Evolutionary conservation across 164 flowering plant species (phyloP).

Genomic region (Umbilicus rupestris): DNA sequence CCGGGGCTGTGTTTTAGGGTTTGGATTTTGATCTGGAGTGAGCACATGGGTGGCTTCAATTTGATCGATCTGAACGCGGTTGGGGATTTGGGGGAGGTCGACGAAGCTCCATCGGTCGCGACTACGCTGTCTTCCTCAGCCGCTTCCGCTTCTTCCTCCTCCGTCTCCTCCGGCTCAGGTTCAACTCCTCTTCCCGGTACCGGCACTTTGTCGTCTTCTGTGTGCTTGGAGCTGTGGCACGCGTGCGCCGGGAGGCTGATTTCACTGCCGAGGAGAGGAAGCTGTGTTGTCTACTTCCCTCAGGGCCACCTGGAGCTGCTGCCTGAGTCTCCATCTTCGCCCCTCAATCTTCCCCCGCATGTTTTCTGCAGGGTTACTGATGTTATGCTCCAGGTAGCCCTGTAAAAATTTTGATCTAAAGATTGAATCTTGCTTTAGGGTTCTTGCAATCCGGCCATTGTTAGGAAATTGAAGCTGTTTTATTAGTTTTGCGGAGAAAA

Average conservation of each 20-base stretch:
- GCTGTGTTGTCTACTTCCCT: constrained; percentile 74
- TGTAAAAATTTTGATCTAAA: constrained; percentile 13
- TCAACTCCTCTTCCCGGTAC: constrained; percentile 20
- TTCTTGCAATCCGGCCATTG: no score
- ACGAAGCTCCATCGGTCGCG: background rate
- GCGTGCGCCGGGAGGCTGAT: constrained; percentile 92
- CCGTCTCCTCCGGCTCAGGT: constrained; percentile 12
- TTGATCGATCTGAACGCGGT: background rate
- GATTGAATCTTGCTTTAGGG: background rate
- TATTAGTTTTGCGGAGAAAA: no score
- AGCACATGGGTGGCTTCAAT: background rate
- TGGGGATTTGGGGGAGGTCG: background rate
- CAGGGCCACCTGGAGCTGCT: constrained; percentile 83
- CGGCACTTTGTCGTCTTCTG: constrained; percentile 33
- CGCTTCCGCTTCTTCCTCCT: background rate
- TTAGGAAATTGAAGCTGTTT: no score
- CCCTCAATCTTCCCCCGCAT: constrained; percentile 58
- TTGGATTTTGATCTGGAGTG: background rate
- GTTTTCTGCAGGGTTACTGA: constrained; percentile 83
- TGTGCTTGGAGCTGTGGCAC: constrained; percentile 95
- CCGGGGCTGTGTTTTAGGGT: background rate
- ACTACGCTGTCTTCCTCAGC: background rate
- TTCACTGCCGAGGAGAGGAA: constrained; percentile 76
- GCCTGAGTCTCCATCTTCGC: constrained; percentile 24
- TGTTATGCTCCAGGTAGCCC: constrained; percentile 84